phyloP scores from a whole-genome alignment of 208 protist genomes.

The Leishmania tropica region DNA sequence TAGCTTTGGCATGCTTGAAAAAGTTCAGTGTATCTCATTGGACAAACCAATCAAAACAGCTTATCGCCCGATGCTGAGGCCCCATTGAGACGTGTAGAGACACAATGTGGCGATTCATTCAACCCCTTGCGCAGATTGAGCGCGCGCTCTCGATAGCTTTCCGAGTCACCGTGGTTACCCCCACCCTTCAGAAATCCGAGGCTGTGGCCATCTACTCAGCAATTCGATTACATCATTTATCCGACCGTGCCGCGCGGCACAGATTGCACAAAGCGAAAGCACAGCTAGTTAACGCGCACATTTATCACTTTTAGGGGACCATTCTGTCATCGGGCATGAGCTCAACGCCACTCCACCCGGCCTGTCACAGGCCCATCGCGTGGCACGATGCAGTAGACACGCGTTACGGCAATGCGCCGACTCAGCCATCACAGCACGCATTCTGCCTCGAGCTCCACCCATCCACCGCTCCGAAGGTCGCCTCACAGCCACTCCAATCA shows the following conservation, averaged over 20 bases:
- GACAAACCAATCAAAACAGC: not conserved
- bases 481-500: not conserved
- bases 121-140: not conserved
- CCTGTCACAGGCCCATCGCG: not conserved
- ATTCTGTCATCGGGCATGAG: too few relatives aligned
- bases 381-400: not conserved
- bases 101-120: not conserved
- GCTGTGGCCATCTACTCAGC: not conserved
- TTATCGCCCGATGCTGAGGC: not conserved
- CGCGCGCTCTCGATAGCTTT: not conserved
- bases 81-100: not conserved
- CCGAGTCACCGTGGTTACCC: not conserved
- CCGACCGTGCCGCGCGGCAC: not conserved
- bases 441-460: not conserved
- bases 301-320: not conserved
- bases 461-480: not conserved
- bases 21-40: not conserved
- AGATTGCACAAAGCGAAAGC: not conserved
- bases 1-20: not conserved
- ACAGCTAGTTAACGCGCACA: not conserved
- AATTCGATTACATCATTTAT: not conserved
- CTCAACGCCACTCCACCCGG: not conserved
- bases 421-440: not conserved
- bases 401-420: not conserved
- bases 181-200: not conserved